phyloP scores from a whole-genome alignment of 768 basidiomycete genomes.

The Solioccasus polychromus region DNA sequence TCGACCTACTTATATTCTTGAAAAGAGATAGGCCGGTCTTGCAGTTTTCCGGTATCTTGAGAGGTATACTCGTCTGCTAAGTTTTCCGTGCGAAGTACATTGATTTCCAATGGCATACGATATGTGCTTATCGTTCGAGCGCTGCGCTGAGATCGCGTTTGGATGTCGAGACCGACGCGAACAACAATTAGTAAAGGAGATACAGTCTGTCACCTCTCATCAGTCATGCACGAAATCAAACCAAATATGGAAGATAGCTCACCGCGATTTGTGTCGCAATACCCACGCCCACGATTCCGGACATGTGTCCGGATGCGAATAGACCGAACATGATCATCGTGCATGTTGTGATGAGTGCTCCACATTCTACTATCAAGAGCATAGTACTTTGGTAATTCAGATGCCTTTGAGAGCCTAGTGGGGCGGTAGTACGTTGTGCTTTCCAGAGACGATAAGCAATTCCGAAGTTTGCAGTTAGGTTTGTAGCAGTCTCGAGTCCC shows the following conservation, averaged over 20 bases:
- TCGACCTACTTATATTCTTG: too few species aligned
- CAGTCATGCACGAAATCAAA: background rate
- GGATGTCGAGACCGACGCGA: slow-evolving; percentile 16
- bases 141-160: background rate
- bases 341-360: slow-evolving; percentile 19
- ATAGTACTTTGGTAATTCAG: slow-evolving; percentile 12
- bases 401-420: slow-evolving; percentile 5
- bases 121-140: background rate
- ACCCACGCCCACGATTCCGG: slow-evolving; percentile 13
- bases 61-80: too few species aligned
- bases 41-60: too few species aligned
- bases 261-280: slow-evolving; percentile 21
- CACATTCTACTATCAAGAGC: slow-evolving; percentile 19
- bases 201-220: slow-evolving; percentile 9
- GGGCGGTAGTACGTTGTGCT: background rate
- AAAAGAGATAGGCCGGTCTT: too few species aligned
- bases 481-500: slow-evolving; percentile 18
- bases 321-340: slow-evolving; percentile 20
- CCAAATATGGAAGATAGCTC: background rate
- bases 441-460: slow-evolving; percentile 20
- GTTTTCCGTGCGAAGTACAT: slow-evolving; percentile 1
- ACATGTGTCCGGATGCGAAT: slow-evolving; percentile 9
- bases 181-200: slow-evolving; percentile 18
- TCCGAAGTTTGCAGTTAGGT: slow-evolving; percentile 15
- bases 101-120: slow-evolving; percentile 7